Base-by-base conservation (phyloP, 768 basidiomycete genomes). In the Tubosaeta sp. region DNA sequence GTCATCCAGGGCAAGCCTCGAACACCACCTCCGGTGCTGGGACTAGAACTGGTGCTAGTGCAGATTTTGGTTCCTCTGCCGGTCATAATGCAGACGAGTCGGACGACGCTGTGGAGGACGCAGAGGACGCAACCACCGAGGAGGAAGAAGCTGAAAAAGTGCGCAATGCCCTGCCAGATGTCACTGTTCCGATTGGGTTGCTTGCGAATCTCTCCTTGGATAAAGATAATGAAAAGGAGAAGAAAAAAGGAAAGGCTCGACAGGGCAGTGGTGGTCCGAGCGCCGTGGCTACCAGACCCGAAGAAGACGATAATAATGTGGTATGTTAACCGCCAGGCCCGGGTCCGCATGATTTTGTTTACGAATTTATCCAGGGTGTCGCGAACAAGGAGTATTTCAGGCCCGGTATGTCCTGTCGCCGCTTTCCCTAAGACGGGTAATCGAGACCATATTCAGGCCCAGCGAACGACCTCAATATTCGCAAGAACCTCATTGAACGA, bases 341-440 rank as follows among this genome's bases (percentile, higher is more conserved):
- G 1, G 29, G 9, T 41, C 11, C 32, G 38, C 30, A 40, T 14
- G 1, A 2, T 50, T 45, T 63, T 49, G 39, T 22, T 64, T 46
- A 64, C 10, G 45, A 36, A 31, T 31, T 12, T 25, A 44, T 52
- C 35, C 62, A 88, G 85, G 89, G 90, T 19, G 83, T 90, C 19
- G 90, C 90, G 29, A 90, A 87, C 64, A 84, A 81, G 62, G 80
- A 76, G 44, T 92, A 84, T 61, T 92, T 90, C 71, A 76, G 80
- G 77, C 89, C 89, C 43, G 88, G 87, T 84, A 49, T 48, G 61
- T 53, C 21, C 10, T 8, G 6, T 30, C 3, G 0, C 18, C 8
- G 4, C 12, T 45, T 2, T 24, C n/a, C 31, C 8, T 1, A 12
- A 6, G 29, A 24, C 22, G 49, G n/a, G 14, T 46, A 6, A 50